Evolutionary conservation across 2,329 filamentous ascomycete species (phyloP), one percentile per base, ranked within the genome.

Genomic region (Trichophyton equinum): DNA sequence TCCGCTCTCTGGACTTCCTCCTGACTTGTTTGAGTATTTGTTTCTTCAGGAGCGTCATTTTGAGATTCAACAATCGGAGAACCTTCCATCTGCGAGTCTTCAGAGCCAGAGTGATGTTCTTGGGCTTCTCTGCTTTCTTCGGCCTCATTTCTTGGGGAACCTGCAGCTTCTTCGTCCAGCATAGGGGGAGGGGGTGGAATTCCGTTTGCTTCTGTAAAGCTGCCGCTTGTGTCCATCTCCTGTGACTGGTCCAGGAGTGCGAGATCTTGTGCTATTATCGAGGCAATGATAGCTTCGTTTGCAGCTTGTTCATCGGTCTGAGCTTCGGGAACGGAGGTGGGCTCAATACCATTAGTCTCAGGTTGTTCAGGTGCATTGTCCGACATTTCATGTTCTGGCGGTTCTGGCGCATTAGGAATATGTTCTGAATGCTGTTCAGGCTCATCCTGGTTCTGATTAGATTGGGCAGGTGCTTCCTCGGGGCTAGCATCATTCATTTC

Each of bases 211-310:
- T 58, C 56, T 3, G 25, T 20, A 58, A 44, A 42, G 25, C 18
- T 44, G 7, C 25, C 56, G 2, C 20, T 42, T 46, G 56, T 58
- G 36, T 58, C 56, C 56, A 58, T 58, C 20, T 46, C 57, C n/a
- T 59, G 57, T 9, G 44, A 15, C 13, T 36, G 9, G 42, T 70
- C 68, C 30, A 68, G 60, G 15, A 66, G 61, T 51, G 69, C 66
- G 13, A 67, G 55, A 61, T 72, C 72, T n/a, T 65, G 65, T 11
- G 67, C 67, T 33, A 74, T 70, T 18, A 70, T 66, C 1, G 67
- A 63, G 36, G 70, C 67, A 51, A 73, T 69, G 18, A 65, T 65
- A 4, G 67, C 65, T 60, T 71, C 69, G 47, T 71, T 69, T 30
- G 64, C 63, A 15, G 63, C 38, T 38, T 62, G 38, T 27, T 60